phyloP scores from a whole-genome alignment of 78 protist species.

The Pigoraptor vietnamica region DNA sequence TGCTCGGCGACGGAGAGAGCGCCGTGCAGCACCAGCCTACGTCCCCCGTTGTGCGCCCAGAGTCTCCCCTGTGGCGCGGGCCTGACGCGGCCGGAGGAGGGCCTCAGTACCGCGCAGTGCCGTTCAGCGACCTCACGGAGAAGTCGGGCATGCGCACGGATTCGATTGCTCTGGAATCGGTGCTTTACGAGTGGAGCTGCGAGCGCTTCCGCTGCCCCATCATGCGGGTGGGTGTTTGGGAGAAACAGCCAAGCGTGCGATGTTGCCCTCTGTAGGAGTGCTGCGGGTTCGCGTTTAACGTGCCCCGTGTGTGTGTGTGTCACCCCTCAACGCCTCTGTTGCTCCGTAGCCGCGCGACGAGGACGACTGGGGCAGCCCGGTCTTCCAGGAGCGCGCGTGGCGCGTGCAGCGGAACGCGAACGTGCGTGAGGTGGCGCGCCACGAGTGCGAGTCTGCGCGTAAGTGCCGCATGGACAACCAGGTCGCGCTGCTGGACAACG shows the following conservation, averaged over 20 bases:
- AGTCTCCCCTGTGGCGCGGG: background rate
- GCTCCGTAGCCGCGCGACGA: background rate
- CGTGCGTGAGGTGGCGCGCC: background rate
- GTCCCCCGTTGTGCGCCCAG: background rate
- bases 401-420: background rate
- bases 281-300: background rate
- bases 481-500: slow-evolving; percentile 6
- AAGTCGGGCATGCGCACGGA: background rate
- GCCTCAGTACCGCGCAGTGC: background rate
- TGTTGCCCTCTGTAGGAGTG: too few species aligned
- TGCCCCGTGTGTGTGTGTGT: background rate
- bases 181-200: background rate
- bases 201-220: background rate
- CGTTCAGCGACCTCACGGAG: background rate
- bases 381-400: background rate
- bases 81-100: background rate
- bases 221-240: background rate
- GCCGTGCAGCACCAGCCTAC: background rate
- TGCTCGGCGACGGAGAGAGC: background rate
- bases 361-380: background rate
- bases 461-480: background rate
- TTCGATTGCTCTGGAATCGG: background rate
- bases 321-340: background rate
- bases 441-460: background rate
- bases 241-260: too few species aligned